phyloP scores from a whole-genome alignment of 257 asterid genomes.

The Fraxinus cuspidata region DNA sequence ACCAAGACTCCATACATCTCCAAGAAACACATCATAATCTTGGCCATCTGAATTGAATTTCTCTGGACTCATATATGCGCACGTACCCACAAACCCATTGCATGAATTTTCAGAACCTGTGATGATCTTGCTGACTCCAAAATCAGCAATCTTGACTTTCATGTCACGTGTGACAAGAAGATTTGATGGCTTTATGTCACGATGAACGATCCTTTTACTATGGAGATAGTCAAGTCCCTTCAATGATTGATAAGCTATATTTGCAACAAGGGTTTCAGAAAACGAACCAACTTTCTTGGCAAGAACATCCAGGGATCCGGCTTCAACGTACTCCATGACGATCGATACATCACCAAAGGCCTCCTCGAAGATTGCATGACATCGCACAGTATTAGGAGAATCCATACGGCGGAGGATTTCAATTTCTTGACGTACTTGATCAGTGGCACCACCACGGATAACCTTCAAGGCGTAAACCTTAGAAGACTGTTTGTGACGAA shows the following conservation, averaged over 20 bases:
- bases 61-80: neutral
- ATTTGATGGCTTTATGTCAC: neutral
- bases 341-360: neutral
- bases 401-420: neutral
- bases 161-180: neutral
- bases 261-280: neutral
- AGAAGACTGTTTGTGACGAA: neutral
- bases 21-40: neutral
- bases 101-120: neutral
- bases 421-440: neutral
- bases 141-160: neutral
- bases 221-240: neutral
- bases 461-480: neutral
- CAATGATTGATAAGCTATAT: neutral
- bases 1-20: neutral
- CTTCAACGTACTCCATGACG: neutral
- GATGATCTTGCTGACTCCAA: neutral
- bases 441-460: neutral
- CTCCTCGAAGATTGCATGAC: neutral
- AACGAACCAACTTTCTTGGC: neutral
- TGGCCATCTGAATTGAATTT: neutral
- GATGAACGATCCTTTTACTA: neutral
- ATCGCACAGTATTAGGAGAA: neutral
- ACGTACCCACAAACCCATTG: neutral
- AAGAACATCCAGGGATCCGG: slow-evolving; percentile 1